Evolutionary conservation across 306 rosid genomes (phyloP), one percentile per base, ranked within the genome.

Genomic region (Cicer cuneatum): DNA sequence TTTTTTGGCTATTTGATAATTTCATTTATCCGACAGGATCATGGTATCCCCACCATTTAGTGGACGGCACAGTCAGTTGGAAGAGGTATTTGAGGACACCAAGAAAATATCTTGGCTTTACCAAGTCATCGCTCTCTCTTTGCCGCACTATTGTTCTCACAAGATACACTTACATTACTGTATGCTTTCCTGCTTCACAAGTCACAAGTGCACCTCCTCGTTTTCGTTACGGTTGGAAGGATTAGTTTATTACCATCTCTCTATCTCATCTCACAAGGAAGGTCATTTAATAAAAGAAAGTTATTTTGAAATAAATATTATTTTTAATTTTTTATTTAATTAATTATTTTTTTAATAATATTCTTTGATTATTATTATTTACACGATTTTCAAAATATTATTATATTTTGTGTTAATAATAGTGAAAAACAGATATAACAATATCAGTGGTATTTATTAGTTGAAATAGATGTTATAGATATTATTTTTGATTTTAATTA

Each of bases 61-160:
- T 53, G 62, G 38, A 56, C 13, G 15, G 8, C 33, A 56, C 38
- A 56, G n/a, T 56, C 38, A 56, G 14, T 5, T 56, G 3, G 7
- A 5, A 56, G 14, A 56, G 62, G 11, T 1, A 24, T 18, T 7
- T 15, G 18, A 16, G 21, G 16, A 51, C 57, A 52, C 5, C 35
- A 54, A 19, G 12, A 54, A 16, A 54, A 54, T 54, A 54, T 54
- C 35, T 54, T 18, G 60, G 60, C 60, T 45, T 45, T 45, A 52
- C 10, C 10, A 53, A 53, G 12, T 53, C 60, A 53, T 21, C 60
- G 18, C 21, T 16, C 49, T 45, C 1, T 45, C 13, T 45, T 45
- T 45, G 14, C 49, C 49, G 49, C 14, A 45, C n/a, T n/a, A 11
- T 45, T 45, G 14, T 11, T 45, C 49, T 45, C 49, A 45, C 49